Evolutionary conservation across 2,329 filamentous ascomycete genomes (phyloP).

Genomic region (Camillea tinctor): DNA sequence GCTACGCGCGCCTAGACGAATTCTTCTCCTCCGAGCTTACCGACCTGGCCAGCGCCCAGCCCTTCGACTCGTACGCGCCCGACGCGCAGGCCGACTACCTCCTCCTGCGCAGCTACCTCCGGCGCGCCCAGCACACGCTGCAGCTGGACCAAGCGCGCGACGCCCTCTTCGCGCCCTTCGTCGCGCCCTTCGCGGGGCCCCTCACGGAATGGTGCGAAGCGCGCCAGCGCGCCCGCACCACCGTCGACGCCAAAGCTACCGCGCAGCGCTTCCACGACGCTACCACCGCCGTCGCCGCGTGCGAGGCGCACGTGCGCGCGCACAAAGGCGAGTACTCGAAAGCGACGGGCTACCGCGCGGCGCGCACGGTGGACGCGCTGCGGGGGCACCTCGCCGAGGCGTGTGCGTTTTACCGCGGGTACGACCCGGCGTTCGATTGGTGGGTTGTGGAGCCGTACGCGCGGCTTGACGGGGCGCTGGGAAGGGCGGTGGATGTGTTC

Average conservation of each 20-base stretch:
- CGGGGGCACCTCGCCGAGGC: slow-evolving; percentile 44
- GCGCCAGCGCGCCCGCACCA: slow-evolving; percentile 43
- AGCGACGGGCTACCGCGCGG: slow-evolving; percentile 46
- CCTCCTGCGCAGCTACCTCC: slow-evolving; percentile 48
- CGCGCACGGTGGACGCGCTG: slow-evolving; percentile 41
- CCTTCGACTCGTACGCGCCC: slow-evolving; percentile 39
- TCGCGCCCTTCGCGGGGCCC: slow-evolving; percentile 42
- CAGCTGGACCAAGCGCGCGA: slow-evolving; percentile 39
- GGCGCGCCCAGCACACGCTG: slow-evolving; percentile 36
- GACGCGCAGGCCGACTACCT: slow-evolving; percentile 49
- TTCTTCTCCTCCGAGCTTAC: slow-evolving; percentile 44
- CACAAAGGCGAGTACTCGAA: slow-evolving; percentile 37
- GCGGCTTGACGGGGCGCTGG: slow-evolving; percentile 39
- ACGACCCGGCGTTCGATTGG: slow-evolving; percentile 57
- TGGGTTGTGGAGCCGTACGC: slow-evolving; percentile 50
- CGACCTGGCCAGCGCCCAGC: slow-evolving; percentile 28
- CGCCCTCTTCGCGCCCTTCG: slow-evolving; percentile 37
- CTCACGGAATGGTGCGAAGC: slow-evolving; percentile 47
- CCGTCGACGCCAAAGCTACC: slow-evolving; percentile 42
- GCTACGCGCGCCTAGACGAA: slow-evolving; percentile 37
- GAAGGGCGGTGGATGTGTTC: slow-evolving; percentile 36
- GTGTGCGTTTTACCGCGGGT: slow-evolving; percentile 51
- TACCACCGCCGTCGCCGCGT: slow-evolving; percentile 31
- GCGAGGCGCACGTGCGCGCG: slow-evolving; percentile 35
- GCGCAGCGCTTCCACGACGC: slow-evolving; percentile 42